Base-by-base conservation (phyloP, 1,284 basidiomycete genomes). In the Trichosporon ovoides region DNA sequence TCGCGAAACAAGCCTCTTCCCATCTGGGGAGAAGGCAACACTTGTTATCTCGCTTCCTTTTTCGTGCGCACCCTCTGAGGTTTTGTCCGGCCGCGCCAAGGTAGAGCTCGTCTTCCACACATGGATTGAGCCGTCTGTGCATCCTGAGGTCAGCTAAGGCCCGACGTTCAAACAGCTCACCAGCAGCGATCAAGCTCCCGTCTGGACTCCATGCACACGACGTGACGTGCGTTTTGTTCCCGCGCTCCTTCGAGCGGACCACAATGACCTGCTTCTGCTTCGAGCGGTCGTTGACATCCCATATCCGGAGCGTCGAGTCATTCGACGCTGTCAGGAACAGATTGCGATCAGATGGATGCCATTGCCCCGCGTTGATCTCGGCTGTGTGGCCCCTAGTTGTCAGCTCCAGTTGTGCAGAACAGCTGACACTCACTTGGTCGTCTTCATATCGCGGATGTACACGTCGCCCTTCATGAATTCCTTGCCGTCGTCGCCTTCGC, bases 361-460 rank as follows among this genome's bases (percentile, higher is more conserved):
- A 98, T 34, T 84, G 81, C 62, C 93, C 91, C n/a, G 85, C 83
- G 22, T 89, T 89, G 64, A 98, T 75, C 73, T 96, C 93, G 38
- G 88, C 87, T 52, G 97, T 93, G 76, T 99, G 96, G 2, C 96
- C 96, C 49, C 92, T 96, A 9, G 69, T 6, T 0, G 37, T 60
- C 24, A 43, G 43, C 40, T 49, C 7, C 5, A 6, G 10, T 18
- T 18, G 22, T n/a, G n/a, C n/a, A 28, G 5, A 18, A 19, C 33
- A 31, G 9, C 13, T 11, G 3, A 10, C 11, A 57, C 85, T 66
- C 67, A 92, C 91, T 84, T 82, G 59, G 96, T 98, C 71, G 97
- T 87, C 76, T 92, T 91, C 91, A 98, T 96, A 78, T 99, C 96
- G 55, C 96, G 86, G 68, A 99, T 89, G 73, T 98, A 99, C 63